Percentiles rank a stretch among this genome's conserved stretches.
These are phyloP conservation scores for Triadica sebifera DNA, from an alignment of 345 rosid genomes.

Conservation along the genomic window DNA sequence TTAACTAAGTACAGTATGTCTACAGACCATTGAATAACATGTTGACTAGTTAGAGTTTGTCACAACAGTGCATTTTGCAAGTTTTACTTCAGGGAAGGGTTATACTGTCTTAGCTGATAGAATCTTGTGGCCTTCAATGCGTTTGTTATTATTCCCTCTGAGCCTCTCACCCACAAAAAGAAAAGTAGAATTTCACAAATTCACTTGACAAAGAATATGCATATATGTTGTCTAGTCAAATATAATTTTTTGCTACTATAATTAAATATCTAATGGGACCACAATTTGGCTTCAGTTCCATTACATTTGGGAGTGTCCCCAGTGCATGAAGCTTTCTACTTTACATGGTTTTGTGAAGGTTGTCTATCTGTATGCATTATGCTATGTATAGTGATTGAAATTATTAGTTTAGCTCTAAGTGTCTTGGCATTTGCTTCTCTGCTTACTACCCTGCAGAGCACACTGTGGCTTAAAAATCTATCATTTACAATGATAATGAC, in stretches of 20 bases:
- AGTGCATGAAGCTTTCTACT: not conserved
- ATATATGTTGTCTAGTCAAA: no score
- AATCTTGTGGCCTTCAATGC: no score
- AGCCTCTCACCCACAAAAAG: no score
- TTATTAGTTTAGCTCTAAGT: not conserved
- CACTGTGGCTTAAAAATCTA: not conserved
- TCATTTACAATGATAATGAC: not conserved
- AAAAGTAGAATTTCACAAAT: no score
- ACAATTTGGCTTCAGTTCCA: no score
- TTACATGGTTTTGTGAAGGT: not conserved
- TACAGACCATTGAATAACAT: not conserved
- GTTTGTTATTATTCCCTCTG: no score
- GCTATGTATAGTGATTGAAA: no score
- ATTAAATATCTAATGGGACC: no score
- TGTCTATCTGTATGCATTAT: no score
- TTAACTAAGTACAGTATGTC: not conserved
- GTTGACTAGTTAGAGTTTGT: no score
- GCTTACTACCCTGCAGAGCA: not conserved
- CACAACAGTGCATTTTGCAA: not conserved
- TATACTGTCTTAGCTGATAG: not conserved
- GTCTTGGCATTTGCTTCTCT: not conserved
- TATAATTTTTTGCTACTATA: not conserved
- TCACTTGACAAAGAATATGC: no score
- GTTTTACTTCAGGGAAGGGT: not conserved
- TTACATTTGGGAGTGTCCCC: not conserved